These are phyloP conservation scores for Trichoderma sp. DNA, from an alignment of 2,329 filamentous ascomycete species.

Conservation along the genomic window DNA sequence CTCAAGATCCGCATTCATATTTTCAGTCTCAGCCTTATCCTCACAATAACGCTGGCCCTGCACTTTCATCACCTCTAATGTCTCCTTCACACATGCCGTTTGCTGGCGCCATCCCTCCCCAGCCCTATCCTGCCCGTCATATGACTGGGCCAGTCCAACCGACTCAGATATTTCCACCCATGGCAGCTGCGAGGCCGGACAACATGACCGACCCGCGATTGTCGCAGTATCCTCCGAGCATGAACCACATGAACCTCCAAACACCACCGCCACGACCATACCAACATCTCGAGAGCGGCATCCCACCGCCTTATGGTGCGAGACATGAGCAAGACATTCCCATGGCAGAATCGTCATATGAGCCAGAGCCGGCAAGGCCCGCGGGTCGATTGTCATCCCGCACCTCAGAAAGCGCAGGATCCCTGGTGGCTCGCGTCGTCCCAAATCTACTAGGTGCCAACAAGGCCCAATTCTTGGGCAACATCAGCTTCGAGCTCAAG, in stretches of 20 bases:
- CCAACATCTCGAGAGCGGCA: background rate
- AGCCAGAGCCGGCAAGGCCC: slow-evolving; percentile 3
- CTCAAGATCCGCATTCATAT: slow-evolving; percentile 19
- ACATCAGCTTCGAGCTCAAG: slow-evolving; percentile 31
- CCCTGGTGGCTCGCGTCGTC: slow-evolving; percentile 22
- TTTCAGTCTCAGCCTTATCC: background rate
- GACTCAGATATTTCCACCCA: background rate
- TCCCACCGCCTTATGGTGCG: background rate
- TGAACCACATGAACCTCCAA: slow-evolving; percentile 1
- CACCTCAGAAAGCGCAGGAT: background rate
- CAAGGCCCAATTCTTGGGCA: slow-evolving; percentile 22
- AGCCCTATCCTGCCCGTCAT: background rate
- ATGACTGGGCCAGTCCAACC: background rate
- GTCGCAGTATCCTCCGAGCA: background rate
- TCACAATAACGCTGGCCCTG: background rate
- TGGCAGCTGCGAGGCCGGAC: background rate
- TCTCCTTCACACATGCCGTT: background rate
- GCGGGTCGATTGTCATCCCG: background rate
- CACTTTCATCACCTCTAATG: background rate
- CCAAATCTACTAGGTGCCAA: slow-evolving; percentile 29
- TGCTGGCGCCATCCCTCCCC: background rate
- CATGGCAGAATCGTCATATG: background rate
- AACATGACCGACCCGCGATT: background rate
- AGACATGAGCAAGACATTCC: background rate
- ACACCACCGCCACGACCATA: background rate